Evolutionary conservation across 768 basidiomycete species (phyloP), one percentile per base, ranked within the genome.

Genomic region (Rhodotorula graminis): DNA sequence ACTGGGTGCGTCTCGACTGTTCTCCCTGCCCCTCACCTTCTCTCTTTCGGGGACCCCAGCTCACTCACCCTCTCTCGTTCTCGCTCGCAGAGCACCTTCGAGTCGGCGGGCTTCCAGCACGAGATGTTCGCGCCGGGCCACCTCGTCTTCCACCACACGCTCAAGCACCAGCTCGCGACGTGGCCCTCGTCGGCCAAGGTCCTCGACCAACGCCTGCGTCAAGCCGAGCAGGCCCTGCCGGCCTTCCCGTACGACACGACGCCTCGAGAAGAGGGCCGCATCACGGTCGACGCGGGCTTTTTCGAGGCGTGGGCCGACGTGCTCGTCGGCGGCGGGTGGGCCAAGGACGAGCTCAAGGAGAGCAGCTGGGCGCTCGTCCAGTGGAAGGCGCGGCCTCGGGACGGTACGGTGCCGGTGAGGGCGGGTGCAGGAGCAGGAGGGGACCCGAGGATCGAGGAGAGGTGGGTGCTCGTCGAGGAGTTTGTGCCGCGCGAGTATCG

Each of bases 231-330:
- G 60, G 25, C 80, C 2, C 84, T 95, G 33, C 92, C 92, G 3
- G 83, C 88, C 1, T 99, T 99, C 79, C 89, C 91, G 0, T 95
- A 93, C 90, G 92, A 96, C 78, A 95, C 91, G 0, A 88, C 89
- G 55, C 90, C 93, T 18, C 90, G 92, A 76, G 90, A 90, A 78
- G 73, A 73, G 21, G 67, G 69, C 5, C 62, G 66, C 18, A 25
- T 76, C 49, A 73, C 56, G 33, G 40, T 98, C 55, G 95, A 99
- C 79, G 92, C 93, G 80, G 86, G 89, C 2, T 97, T 98, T 80
- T 78, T 97, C 42, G 92, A 93, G 88, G 63, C 88, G 86, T 77
- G 82, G 81, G 82, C 80, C 44, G 83, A 84, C 74, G 73, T 83
- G 44, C 69, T 77, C 9, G 72, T 77, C 56, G 69, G 65, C 21